Evolutionary conservation across 495 filamentous ascomycete species (phyloP), one percentile per base, ranked within the genome.

Genomic region (Lepraria neglecta): DNA sequence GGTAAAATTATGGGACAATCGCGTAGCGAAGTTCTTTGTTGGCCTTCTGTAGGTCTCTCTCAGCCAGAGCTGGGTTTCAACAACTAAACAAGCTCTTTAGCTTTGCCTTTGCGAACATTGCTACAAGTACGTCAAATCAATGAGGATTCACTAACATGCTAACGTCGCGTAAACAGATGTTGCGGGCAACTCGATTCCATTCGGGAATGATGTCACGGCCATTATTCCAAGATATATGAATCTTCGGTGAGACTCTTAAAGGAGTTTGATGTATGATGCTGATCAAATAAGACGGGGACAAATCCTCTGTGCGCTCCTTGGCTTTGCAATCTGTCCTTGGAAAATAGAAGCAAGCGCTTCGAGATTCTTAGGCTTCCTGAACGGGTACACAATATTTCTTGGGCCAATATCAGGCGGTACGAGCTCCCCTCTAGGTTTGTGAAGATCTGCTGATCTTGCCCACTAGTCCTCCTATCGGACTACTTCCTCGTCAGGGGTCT

Each of bases 11-110:
- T 82, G 81, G 80, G 68, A 74, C 27, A 76, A 77, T 28, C 75
- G 81, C 15, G 76, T 78, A 27, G 79, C 79, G 35, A 78, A 78
- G 40, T 84, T 84, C 75, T 86, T 86, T 66, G 78, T 74, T 15
- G 70, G 62, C 10, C 56, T 70, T n/a, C 19, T 62, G 45, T 59
- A 12, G 31, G 57, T 30, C 77, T 45, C 71, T 77, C 10, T 0
- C 12, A 19, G 35, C 35, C 21, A n/a, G n/a, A 28, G 19, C 0
- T 0, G n/a, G n/a, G 9, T 12, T 58, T 58, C 14, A 10, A 28
- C 17, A 40, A 21, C n/a, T 45, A 27, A 24, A 28, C 24, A 38
- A 76, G 74, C 84, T 60, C 80, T 84, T 68, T 75, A 50, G 46
- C 10, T 58, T 58, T 17, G 56, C 42, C n/a, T 58, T 58, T 40